A percentile compares a stretch with the other conserved stretches of the same genome.
phyloP scores from a whole-genome alignment of 169 alveolate species.

The Babesia divergens region DNA sequence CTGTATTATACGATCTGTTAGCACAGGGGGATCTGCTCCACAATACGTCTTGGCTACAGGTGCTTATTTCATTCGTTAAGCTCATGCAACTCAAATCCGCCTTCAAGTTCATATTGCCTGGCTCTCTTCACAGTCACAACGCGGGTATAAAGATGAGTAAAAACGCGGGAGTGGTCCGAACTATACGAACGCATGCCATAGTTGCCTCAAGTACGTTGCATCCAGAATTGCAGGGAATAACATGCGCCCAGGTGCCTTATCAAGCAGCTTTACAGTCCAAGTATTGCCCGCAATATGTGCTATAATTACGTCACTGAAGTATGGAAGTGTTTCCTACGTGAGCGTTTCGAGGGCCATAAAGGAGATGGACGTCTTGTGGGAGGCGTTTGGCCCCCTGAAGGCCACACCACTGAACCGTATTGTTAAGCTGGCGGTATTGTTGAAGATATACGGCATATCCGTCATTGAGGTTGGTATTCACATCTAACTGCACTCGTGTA shows the following conservation, averaged over 20 bases:
- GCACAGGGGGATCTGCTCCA: conserved; percentile 26
- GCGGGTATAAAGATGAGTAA: conserved; percentile 3
- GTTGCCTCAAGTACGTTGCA: neutral
- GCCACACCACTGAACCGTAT: conserved; percentile 24
- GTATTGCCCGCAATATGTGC: neutral
- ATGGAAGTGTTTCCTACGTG: neutral
- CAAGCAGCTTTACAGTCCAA: conserved; percentile 11
- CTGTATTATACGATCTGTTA: conserved; percentile 9
- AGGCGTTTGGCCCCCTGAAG: conserved; percentile 48
- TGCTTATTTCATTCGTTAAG: neutral
- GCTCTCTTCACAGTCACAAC: neutral
- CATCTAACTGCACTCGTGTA: neutral
- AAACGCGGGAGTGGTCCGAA: neutral
- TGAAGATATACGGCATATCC: conserved; percentile 36
- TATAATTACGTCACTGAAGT: neutral
- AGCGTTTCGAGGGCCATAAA: neutral
- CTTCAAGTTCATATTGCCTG: conserved; percentile 21
- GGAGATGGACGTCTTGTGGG: conserved; percentile 50
- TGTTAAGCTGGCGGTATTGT: conserved; percentile 9
- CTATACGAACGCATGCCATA: neutral
- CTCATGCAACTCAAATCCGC: conserved; percentile 35
- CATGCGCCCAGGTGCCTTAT: neutral
- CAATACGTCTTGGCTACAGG: conserved; percentile 18
- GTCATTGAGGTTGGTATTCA: conserved; percentile 33
- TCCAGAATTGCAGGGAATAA: neutral